Conservation (phyloP, 345 rosid species). For the Kernera saxatilis region DNA sequence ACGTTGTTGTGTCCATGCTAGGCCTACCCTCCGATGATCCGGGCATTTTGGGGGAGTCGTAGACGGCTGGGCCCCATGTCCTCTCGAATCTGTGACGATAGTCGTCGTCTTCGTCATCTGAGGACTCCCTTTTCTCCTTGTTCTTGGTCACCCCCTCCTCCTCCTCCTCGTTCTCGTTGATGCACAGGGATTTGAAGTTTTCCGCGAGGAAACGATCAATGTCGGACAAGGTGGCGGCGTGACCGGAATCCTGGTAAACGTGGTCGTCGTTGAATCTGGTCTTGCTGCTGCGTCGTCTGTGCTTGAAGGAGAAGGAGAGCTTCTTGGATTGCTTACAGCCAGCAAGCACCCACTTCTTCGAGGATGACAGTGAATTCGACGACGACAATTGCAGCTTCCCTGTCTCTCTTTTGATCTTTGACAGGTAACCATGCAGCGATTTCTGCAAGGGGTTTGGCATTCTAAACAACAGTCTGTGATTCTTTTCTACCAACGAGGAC, state of each 20-base stretch:
- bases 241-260: conserved; percentile 1
- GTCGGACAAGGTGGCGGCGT: conserved; percentile 67
- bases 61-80: conserved; percentile 24
- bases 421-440: conserved; percentile 51
- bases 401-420: conserved; percentile 51
- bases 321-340: conserved; percentile 65
- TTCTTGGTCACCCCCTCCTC: neutral
- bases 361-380: conserved; percentile 28
- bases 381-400: conserved; percentile 36
- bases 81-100: conserved; percentile 26
- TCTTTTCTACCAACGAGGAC: neutral
- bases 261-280: conserved; percentile 9
- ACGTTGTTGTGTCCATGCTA: conserved; percentile 28
- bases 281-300: neutral
- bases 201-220: conserved; percentile 74
- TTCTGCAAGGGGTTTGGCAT: conserved; percentile 69
- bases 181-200: conserved; percentile 77
- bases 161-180: conserved; percentile 34
- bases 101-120: neutral
- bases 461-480: no score
- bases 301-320: conserved; percentile 45
- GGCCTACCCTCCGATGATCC: conserved; percentile 45
- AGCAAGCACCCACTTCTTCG: conserved; percentile 45
- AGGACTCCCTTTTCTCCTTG: conserved; percentile 12
- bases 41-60: conserved; percentile 26